Percentiles rank a stretch among this genome's conserved stretches.
These are phyloP conservation scores for Decorospora gaudefroyi DNA, from an alignment of 2,329 filamentous ascomycete genomes.

Conservation along the genomic window DNA sequence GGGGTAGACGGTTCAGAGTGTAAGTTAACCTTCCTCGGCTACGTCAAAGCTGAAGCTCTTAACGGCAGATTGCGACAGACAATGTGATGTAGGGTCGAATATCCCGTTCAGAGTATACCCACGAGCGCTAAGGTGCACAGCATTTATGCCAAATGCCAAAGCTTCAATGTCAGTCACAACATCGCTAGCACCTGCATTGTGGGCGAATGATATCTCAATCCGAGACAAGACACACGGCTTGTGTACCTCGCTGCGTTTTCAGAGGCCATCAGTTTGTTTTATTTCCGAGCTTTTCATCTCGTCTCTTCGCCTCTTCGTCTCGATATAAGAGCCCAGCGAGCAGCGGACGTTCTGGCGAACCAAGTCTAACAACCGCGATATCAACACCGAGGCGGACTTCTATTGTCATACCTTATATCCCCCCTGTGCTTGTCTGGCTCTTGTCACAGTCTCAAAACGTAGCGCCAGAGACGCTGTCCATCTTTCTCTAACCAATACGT, in stretches of 20 bases:
- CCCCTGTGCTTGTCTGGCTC: too few relatives aligned
- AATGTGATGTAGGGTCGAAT: background rate
- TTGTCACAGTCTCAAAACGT: too few relatives aligned
- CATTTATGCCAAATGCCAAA: constrained; percentile 2
- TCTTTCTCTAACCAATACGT: too few relatives aligned
- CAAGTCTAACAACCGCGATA: background rate
- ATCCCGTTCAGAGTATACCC: background rate
- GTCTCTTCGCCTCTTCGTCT: too few relatives aligned
- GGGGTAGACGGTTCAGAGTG: too few relatives aligned
- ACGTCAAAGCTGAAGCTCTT: background rate
- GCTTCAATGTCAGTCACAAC: constrained; percentile 5
- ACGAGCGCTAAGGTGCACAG: constrained; percentile 3
- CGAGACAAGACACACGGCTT: background rate
- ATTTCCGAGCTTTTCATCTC: too few relatives aligned
- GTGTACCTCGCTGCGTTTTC: too few relatives aligned
- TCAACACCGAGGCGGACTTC: too few relatives aligned
- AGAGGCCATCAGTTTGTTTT: too few relatives aligned
- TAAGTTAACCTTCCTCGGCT: background rate
- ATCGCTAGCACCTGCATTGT: constrained; percentile 6
- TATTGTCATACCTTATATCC: too few relatives aligned
- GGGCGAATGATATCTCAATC: background rate
- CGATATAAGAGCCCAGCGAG: too few relatives aligned
- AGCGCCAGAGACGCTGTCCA: background rate
- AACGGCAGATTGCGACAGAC: background rate
- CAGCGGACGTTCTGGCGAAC: too few relatives aligned